Base-by-base conservation (phyloP, 1,284 basidiomycete species). In the Agroathelia rolfsii region DNA sequence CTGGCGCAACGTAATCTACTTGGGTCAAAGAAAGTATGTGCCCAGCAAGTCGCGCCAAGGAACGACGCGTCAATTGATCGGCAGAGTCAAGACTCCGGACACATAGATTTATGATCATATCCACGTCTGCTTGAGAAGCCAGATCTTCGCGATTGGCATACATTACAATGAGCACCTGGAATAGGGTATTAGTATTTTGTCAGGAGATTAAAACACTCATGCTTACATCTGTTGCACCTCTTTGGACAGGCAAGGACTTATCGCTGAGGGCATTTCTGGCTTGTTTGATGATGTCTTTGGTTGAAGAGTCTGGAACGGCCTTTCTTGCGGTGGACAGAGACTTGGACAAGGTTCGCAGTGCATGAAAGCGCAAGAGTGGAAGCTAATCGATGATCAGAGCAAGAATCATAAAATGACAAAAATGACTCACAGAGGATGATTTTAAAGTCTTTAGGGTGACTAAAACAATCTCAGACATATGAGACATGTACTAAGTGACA, bases 1-100 rank as follows among this genome's bases (percentile, higher is more conserved):
- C 44, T 22, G 66, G 47, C 4, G 71, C 51, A 1, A 66, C 62
- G 15, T 82, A 74, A 36, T 83, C 77, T 2, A 75, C 64, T 51
- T 98, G 94, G 0, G 89, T 92, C 0, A 76, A 76, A 0, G 89
- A 77, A 2, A 98, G 73, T 23, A 97, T 58, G 45, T 86, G 80
- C 0, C 89, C 90, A 1, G 83, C 72, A 8, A 97, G 69, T 30
- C 76, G 74, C 6, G 88, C 75, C 13, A 94, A 69, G 0, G 84
- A 67, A 28, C 76, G 72, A 10, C 90, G 76, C 0, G 94, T 95
- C 23, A 77, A 61, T 52, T 87, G 85, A 57, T 97, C 94, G 6
- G 84, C 74, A 1, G 59, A 57, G 20, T 97, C 93, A 17, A 97
- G 62, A 25, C 76, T 73, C 51, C 83, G 88, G 36, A 84, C 61